phyloP scores from a whole-genome alignment of 2,329 filamentous ascomycete species.

The Aaosphaeria pasadenensis region DNA sequence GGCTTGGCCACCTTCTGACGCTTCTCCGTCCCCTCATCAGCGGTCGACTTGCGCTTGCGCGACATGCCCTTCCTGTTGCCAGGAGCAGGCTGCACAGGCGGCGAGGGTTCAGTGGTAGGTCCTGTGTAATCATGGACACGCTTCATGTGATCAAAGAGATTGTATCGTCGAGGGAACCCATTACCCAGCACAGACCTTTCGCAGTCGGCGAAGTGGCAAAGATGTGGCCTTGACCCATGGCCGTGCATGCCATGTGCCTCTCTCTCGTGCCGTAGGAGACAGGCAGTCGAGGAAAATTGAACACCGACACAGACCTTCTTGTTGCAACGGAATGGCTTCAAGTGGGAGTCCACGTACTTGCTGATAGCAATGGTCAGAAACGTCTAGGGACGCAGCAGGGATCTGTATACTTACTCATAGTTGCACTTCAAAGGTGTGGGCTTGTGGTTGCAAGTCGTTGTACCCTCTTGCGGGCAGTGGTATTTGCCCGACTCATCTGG shows the following conservation, averaged over 20 bases:
- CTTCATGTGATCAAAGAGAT: slow-evolving; percentile 95
- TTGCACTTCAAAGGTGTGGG: slow-evolving; percentile 98
- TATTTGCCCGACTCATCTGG: slow-evolving; percentile 75
- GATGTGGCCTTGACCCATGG: slow-evolving; percentile 86
- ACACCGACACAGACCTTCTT: slow-evolving; percentile 76
- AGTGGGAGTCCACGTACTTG: slow-evolving; percentile 95
- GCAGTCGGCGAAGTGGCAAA: slow-evolving; percentile 84
- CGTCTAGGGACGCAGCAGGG: neutral
- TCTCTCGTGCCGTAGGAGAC: slow-evolving; percentile 88
- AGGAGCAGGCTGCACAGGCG: slow-evolving; percentile 16
- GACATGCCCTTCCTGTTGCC: slow-evolving; percentile 20
- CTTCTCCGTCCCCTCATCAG: slow-evolving; percentile 31
- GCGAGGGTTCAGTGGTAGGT: slow-evolving; percentile 30
- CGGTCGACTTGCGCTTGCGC: slow-evolving; percentile 34
- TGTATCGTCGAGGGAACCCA: slow-evolving; percentile 94
- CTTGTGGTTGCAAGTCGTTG: slow-evolving; percentile 78
- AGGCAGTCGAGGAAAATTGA: slow-evolving; percentile 92
- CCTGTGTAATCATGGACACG: slow-evolving; percentile 70
- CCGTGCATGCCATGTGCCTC: slow-evolving; percentile 96
- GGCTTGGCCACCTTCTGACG: slow-evolving; percentile 30
- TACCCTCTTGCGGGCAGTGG: slow-evolving; percentile 84
- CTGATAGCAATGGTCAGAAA: slow-evolving; percentile 49
- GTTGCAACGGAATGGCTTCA: slow-evolving; percentile 97
- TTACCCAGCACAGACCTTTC: slow-evolving; percentile 78
- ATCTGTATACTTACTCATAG: slow-evolving; percentile 73